Evolutionary conservation across 2,329 filamentous ascomycete genomes (phyloP), one percentile per base, ranked within the genome.

Genomic region (Cadophora luteo-olivacea): DNA sequence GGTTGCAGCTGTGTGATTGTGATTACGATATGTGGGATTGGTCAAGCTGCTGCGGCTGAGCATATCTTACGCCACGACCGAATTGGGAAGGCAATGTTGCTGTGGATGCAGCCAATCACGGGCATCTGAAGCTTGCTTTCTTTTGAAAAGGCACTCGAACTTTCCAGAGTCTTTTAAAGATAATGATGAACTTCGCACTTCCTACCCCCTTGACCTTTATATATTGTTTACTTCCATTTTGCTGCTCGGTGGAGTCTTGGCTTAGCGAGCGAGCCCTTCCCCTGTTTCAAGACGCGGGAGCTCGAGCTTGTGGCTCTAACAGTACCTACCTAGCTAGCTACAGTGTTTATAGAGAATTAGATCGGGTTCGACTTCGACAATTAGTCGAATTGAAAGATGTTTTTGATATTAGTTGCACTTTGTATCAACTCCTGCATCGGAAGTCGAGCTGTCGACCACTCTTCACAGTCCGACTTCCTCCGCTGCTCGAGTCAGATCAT

Each of bases 31-130:
- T 32, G 16, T 14, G 52, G 25, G 16, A 55, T 55, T 55, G 52
- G 52, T n/a, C 8, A 16, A 33, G 52, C 52, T 55, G 52, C 52
- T 55, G 52, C 52, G 52, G 52, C 52, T 55, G 52, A 55, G 25
- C 25, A 33, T 19, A 33, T 32, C 19, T 33, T 16, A 16, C 52
- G 52, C 52, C 52, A 33, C 52, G 29, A 4, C 52, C 25, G 29
- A 33, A 55, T n/a, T 14, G 14, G 52, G 52, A 55, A 55, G 29
- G 29, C 19, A 25, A 29, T 5, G 12, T 14, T 49, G n/a, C 14
- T 8, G 29, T 8, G 45, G 19, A 22, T 49, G 16, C 16, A 33
- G 19, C 52, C 29, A 55, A 55, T 55, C 14, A 55, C 8, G 1
- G 12, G 36, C 36, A 38, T 38, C 1, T 14, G 36, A 38, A 38